phyloP scores from a whole-genome alignment of 345 rosid genomes.

The Hibiscus mutabilis region DNA sequence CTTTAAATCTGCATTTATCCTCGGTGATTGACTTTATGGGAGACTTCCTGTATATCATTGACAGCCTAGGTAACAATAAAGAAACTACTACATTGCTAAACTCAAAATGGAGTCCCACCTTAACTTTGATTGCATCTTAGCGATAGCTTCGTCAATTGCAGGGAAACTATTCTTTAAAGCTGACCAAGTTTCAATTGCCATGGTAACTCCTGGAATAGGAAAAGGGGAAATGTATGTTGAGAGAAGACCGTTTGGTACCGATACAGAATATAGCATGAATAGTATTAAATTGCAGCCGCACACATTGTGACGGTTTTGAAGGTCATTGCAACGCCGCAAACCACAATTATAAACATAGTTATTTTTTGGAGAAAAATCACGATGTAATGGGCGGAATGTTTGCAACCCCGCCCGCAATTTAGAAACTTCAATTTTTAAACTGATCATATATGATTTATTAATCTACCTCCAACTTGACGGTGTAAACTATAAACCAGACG shows the following conservation, averaged over 20 bases:
- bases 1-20: slow-evolving; percentile 1
- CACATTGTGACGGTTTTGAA: no score
- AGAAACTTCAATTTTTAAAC: no score
- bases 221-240: slow-evolving; percentile 15
- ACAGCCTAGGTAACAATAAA: background rate
- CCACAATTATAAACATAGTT: no score
- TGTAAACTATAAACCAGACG: no score
- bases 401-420: no score
- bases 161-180: slow-evolving; percentile 40
- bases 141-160: slow-evolving; percentile 52
- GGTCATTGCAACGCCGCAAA: no score
- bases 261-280: background rate
- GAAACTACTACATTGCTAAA: background rate
- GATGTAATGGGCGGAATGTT: no score
- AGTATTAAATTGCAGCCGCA: no score
- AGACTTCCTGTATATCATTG: background rate
- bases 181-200: slow-evolving; percentile 52
- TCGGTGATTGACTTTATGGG: background rate
- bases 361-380: no score
- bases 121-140: slow-evolving; percentile 38
- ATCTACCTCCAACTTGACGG: no score
- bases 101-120: slow-evolving; percentile 36
- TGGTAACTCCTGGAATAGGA: slow-evolving; percentile 39
- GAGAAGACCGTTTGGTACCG: slow-evolving; percentile 2
- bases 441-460: no score